Evolutionary conservation across 305 asterid species (phyloP).

Genomic region (Solanum hybrid): DNA sequence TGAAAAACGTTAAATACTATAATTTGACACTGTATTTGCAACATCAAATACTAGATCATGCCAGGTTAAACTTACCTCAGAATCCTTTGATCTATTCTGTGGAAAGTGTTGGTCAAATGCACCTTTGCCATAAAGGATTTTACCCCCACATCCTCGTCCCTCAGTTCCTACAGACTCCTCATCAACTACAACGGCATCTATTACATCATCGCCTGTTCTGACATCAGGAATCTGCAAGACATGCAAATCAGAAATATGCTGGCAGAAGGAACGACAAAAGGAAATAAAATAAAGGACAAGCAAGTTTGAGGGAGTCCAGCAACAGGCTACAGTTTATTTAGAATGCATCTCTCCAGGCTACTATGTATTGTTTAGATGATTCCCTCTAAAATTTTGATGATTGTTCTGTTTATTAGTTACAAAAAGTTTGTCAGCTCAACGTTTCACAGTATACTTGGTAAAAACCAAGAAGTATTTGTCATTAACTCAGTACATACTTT

Average conservation of each 20-base stretch:
- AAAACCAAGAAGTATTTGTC: neutral
- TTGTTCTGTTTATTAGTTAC: neutral
- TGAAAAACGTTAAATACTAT: neutral
- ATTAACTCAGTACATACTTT: neutral
- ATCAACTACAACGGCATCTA: slow-evolving; percentile 79
- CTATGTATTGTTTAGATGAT: neutral
- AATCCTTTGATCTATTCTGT: slow-evolving; percentile 38
- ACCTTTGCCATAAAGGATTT: slow-evolving; percentile 83
- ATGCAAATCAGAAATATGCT: neutral
- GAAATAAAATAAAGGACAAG: neutral
- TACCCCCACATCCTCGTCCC: slow-evolving; percentile 53
- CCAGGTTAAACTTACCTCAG: slow-evolving; percentile 33
- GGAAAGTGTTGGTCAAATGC: slow-evolving; percentile 47
- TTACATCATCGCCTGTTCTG: slow-evolving; percentile 70
- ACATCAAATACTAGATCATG: neutral
- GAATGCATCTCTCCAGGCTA: neutral
- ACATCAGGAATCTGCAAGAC: slow-evolving; percentile 73
- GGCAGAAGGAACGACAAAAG: neutral
- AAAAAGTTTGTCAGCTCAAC: neutral
- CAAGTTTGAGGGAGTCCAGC: neutral
- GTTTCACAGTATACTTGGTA: neutral
- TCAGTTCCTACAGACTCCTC: slow-evolving; percentile 53
- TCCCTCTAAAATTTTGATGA: neutral
- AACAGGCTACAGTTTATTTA: neutral
- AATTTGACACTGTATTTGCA: neutral